These are phyloP conservation scores for Atkinsonella hypoxylon DNA, from an alignment of 2,329 filamentous ascomycete genomes.

Conservation along the genomic window DNA sequence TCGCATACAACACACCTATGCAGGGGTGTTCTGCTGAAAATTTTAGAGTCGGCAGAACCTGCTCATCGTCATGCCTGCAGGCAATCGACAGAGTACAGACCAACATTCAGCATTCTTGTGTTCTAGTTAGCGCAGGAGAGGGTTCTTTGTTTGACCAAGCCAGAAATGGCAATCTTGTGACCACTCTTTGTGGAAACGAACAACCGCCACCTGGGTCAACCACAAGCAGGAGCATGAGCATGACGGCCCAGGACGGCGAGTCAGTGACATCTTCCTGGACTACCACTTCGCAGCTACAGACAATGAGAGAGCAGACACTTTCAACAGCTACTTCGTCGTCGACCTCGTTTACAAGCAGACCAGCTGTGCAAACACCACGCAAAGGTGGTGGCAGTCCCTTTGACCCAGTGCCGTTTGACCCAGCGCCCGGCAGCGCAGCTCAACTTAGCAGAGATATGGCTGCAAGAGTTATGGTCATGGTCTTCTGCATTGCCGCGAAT, in stretches of 20 bases:
- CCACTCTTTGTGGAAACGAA: constrained; percentile 20
- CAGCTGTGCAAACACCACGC: constrained; percentile 5
- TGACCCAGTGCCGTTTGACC: constrained; percentile 11
- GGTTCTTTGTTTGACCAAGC: constrained; percentile 26
- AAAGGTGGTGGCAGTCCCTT: constrained; percentile 13
- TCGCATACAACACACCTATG: constrained; percentile 30
- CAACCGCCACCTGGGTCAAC: constrained; percentile 6
- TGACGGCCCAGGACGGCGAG: not conserved
- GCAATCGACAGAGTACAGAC: constrained; percentile 17
- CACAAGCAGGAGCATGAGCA: not conserved
- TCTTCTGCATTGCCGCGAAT: not conserved
- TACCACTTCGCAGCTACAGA: not conserved
- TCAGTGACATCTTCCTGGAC: not conserved
- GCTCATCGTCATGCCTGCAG: constrained; percentile 25
- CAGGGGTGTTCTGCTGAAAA: constrained; percentile 24
- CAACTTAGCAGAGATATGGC: not conserved
- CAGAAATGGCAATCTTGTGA: constrained; percentile 24
- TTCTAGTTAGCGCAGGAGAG: constrained; percentile 11
- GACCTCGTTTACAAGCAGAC: constrained; percentile 4
- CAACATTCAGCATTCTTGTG: constrained; percentile 18
- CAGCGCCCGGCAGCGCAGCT: not conserved
- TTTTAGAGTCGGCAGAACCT: constrained; percentile 21
- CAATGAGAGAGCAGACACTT: not conserved
- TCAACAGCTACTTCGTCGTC: constrained; percentile 1
- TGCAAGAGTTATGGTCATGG: not conserved